These are phyloP conservation scores for Parsonsia alboflavescens DNA, from an alignment of 257 asterid genomes.

Conservation along the genomic window DNA sequence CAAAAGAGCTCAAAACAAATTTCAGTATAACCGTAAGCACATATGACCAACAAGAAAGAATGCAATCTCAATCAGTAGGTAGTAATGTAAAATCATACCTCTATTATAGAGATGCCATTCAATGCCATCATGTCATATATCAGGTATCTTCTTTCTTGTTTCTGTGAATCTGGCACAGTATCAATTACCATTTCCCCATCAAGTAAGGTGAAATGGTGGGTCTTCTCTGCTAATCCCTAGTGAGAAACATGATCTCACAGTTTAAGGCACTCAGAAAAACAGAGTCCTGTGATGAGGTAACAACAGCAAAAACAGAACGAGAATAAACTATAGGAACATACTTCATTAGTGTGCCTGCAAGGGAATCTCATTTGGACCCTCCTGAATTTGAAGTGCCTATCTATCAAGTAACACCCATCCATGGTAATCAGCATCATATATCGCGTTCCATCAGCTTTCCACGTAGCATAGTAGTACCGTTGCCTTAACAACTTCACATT, in stretches of 20 bases:
- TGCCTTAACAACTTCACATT: conserved; percentile 87
- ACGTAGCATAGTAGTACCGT: conserved; percentile 91
- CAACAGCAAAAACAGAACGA: neutral
- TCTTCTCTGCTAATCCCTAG: conserved; percentile 61
- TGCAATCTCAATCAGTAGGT: neutral
- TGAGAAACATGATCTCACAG: conserved; percentile 21
- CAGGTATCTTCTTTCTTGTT: conserved; percentile 88
- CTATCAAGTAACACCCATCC: conserved; percentile 95
- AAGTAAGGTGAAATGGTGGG: conserved; percentile 88
- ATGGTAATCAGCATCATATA: conserved; percentile 95
- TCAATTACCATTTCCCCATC: conserved; percentile 99
- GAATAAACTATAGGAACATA: conserved; percentile 20
- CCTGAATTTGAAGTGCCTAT: conserved; percentile 81
- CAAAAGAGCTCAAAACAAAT: neutral
- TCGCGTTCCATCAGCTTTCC: conserved; percentile 99
- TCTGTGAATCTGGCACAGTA: conserved; percentile 70
- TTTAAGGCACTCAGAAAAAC: conserved; percentile 9
- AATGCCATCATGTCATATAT: conserved; percentile 97
- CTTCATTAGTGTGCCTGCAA: conserved; percentile 65
- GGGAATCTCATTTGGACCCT: conserved; percentile 99
- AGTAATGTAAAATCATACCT: conserved; percentile 43
- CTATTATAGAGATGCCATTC: conserved; percentile 64
- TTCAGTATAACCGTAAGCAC: neutral
- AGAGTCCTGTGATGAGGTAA: neutral
- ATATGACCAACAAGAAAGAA: neutral